These are phyloP conservation scores for Aureobasidium sp. DNA, from an alignment of 2,329 filamentous ascomycete species.

Conservation along the genomic window DNA sequence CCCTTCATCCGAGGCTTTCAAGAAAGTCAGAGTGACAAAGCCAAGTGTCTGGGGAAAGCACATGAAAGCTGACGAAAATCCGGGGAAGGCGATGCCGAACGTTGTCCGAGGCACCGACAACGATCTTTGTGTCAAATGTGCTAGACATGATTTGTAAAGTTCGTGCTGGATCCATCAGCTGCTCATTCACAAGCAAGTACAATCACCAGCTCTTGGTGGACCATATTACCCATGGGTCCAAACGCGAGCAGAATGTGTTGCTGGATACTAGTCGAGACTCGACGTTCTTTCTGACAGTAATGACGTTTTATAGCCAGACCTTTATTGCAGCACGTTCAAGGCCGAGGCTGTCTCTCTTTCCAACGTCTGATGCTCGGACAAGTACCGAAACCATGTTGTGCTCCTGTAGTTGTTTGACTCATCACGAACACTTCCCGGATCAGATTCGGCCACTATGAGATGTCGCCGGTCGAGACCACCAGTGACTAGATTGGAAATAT, in stretches of 20 bases:
- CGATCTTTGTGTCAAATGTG: not conserved
- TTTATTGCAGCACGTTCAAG: not conserved
- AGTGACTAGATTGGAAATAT: not conserved
- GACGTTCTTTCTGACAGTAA: not conserved
- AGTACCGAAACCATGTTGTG: constrained; percentile 3
- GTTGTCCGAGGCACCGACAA: constrained; percentile 7
- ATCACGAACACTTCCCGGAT: constrained; percentile 6
- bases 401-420: constrained; percentile 3
- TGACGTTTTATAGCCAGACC: not conserved
- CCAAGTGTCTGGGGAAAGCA: constrained; percentile 18
- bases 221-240: no score
- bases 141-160: not conserved
- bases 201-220: no score
- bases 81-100: constrained; percentile 8
- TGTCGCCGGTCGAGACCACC: not conserved
- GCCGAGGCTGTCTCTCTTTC: constrained; percentile 4
- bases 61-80: constrained; percentile 6
- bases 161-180: no score
- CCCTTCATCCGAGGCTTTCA: constrained; percentile 19
- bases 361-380: not conserved
- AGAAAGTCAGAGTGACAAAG: constrained; percentile 3
- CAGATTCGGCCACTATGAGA: not conserved
- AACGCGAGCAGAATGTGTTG: no score
- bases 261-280: not conserved
- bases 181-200: no score